Conservation (phyloP, 2,329 filamentous ascomycete species). For the Cryphonectria radicalis region DNA sequence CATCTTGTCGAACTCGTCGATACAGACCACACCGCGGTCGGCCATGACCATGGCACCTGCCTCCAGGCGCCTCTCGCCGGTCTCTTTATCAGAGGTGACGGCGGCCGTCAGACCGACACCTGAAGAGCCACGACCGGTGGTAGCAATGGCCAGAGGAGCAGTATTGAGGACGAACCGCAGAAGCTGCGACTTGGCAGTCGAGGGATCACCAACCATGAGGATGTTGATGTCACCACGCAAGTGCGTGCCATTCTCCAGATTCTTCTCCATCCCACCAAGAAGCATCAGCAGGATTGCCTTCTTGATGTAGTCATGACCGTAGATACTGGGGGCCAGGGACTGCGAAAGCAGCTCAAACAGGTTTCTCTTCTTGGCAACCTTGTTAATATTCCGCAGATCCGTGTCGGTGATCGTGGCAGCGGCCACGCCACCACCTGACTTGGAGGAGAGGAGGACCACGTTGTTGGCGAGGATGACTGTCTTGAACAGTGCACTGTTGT, state of each 20-base stretch:
- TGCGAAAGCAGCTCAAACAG: slow-evolving; percentile 92
- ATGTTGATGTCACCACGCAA: slow-evolving; percentile 99
- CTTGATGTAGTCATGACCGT: slow-evolving; percentile 96
- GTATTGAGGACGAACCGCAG: slow-evolving; percentile 97
- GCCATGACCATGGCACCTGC: slow-evolving; percentile 98
- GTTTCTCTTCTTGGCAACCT: slow-evolving; percentile 90
- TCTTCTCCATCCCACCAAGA: slow-evolving; percentile 96
- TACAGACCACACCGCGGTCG: slow-evolving; percentile 96
- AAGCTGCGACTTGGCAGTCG: slow-evolving; percentile 97
- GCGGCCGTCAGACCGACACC: slow-evolving; percentile 97
- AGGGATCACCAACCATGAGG: slow-evolving; percentile 98
- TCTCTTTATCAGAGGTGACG: slow-evolving; percentile 96
- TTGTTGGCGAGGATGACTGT: slow-evolving; percentile 95
- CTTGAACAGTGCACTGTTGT: slow-evolving; percentile 92
- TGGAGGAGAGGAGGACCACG: slow-evolving; percentile 90
- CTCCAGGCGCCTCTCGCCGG: slow-evolving; percentile 90
- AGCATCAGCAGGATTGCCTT: slow-evolving; percentile 96
- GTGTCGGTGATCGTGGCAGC: slow-evolving; percentile 92
- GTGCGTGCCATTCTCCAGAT: slow-evolving; percentile 96
- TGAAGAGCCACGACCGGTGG: slow-evolving; percentile 93
- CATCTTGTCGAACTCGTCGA: slow-evolving; percentile 99
- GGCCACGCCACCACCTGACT: slow-evolving; percentile 91
- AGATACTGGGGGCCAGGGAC: slow-evolving; percentile 94
- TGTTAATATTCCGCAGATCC: slow-evolving; percentile 98
- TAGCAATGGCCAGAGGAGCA: slow-evolving; percentile 93